Evolutionary conservation across 2,329 filamentous ascomycete genomes (phyloP).

Genomic region (Fusarium sp.): DNA sequence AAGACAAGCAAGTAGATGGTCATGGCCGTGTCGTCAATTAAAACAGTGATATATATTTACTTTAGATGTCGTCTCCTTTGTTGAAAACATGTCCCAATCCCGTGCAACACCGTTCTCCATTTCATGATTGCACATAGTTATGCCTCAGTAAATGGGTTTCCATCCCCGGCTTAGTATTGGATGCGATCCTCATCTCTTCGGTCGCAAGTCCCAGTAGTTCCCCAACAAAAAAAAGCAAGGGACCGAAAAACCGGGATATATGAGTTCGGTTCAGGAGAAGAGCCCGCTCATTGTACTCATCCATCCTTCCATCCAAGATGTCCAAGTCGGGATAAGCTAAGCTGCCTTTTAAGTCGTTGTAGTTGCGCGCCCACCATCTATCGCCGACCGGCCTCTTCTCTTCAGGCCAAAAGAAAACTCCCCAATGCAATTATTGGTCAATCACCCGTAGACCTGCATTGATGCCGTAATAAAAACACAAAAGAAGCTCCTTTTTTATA

Average conservation of each 20-base stretch:
- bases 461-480: conserved; percentile 28
- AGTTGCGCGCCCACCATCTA: conserved; percentile 39
- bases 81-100: conserved; percentile 31
- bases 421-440: conserved; percentile 39
- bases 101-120: conserved; percentile 41
- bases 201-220: conserved; percentile 31
- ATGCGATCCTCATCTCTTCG: conserved; percentile 39
- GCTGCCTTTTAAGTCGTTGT: conserved; percentile 8
- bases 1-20: not conserved
- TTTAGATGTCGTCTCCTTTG: conserved; percentile 30
- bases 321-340: conserved; percentile 34
- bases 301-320: conserved; percentile 10
- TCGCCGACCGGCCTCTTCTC: conserved; percentile 24
- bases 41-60: conserved; percentile 44
- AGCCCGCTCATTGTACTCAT: conserved; percentile 32
- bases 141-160: conserved; percentile 35
- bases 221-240: conserved; percentile 41
- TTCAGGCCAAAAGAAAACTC: conserved; percentile 37
- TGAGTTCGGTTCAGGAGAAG: conserved; percentile 18
- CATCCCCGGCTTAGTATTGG: conserved; percentile 3
- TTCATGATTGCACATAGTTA: conserved; percentile 31
- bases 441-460: conserved; percentile 28
- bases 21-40: conserved; percentile 37
- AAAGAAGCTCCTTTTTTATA: conserved; percentile 14
- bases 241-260: conserved; percentile 24